Percentiles rank a stretch among this genome's conserved stretches.
Evolutionary conservation across 202 grass and related monocot species (phyloP).

Genomic region (Dendrocalamus latiflorus): DNA sequence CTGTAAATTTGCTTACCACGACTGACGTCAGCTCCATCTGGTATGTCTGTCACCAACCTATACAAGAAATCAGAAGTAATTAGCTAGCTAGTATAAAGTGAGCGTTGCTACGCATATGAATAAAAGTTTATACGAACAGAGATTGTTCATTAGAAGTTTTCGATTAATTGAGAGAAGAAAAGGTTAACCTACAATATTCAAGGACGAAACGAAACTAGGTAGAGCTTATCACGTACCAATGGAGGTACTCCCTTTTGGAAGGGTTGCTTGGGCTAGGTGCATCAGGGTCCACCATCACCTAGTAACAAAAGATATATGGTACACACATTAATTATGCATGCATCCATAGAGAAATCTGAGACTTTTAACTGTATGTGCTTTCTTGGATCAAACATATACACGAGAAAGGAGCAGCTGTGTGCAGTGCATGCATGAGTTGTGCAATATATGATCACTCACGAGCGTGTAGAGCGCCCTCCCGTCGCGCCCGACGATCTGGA

Average conservation of each 20-base stretch:
- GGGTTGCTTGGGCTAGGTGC: slow-evolving; percentile 86
- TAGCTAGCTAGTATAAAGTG: background rate
- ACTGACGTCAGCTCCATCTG: slow-evolving; percentile 37
- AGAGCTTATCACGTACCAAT: slow-evolving; percentile 57
- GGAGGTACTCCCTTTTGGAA: slow-evolving; percentile 75
- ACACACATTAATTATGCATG: background rate
- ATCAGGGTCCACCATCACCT: slow-evolving; percentile 97
- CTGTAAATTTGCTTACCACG: slow-evolving; percentile 22
- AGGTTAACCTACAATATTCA: background rate
- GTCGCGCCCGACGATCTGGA: slow-evolving; percentile 30
- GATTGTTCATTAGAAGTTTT: background rate
- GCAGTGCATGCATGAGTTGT: background rate
- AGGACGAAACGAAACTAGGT: background rate
- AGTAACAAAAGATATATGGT: background rate
- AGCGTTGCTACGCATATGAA: background rate
- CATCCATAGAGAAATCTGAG: background rate
- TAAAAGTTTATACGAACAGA: background rate
- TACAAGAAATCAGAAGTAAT: background rate
- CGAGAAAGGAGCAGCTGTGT: background rate
- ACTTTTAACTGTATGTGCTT: background rate
- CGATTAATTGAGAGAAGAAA: background rate
- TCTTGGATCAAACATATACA: background rate
- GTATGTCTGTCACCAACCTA: slow-evolving; percentile 72
- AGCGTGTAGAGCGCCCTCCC: slow-evolving; percentile 52
- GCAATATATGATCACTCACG: slow-evolving; percentile 23